Evolutionary conservation across 192 early-diverging fungal species (phyloP).

Genomic region (Linnemannia schmuckeri): DNA sequence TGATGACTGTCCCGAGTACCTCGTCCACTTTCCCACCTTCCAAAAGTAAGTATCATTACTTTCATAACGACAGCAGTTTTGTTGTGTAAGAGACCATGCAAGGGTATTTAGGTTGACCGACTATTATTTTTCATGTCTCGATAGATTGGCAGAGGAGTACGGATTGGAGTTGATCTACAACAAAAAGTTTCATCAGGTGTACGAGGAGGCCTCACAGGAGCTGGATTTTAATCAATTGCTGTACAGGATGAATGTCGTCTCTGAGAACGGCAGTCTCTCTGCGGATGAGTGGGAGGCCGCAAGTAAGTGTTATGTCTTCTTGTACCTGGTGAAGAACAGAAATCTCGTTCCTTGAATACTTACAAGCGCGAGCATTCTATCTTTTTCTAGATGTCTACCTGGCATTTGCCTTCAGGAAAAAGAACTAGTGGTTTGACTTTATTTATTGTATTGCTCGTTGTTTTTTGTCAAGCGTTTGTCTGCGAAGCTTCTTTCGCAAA

Average conservation of each 20-base stretch:
- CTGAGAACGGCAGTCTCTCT: constrained; percentile 73
- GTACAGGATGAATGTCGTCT: constrained; percentile 87
- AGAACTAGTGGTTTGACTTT: constrained; percentile 11
- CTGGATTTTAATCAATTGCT: constrained; percentile 72
- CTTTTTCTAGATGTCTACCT: constrained; percentile 67
- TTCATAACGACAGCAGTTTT: background rate
- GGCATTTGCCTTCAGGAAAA: constrained; percentile 81
- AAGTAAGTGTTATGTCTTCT: constrained; percentile 59
- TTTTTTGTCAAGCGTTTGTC: no score
- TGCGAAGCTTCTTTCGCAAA: no score
- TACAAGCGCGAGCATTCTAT: background rate
- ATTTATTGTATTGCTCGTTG: background rate
- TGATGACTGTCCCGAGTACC: constrained; percentile 95
- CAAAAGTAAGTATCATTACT: constrained; percentile 60
- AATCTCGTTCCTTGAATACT: background rate
- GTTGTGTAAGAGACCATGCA: background rate
- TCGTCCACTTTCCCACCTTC: constrained; percentile 90
- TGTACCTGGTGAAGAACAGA: no score
- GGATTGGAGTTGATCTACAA: constrained; percentile 83
- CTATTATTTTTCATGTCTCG: background rate
- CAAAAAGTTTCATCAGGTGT: constrained; percentile 88
- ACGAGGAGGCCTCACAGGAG: constrained; percentile 69
- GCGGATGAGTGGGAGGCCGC: constrained; percentile 95
- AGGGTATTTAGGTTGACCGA: background rate
- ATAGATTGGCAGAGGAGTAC: constrained; percentile 85